Base-by-base conservation (phyloP, 2,329 filamentous ascomycete genomes). In the Ceratocystis albifundus region DNA sequence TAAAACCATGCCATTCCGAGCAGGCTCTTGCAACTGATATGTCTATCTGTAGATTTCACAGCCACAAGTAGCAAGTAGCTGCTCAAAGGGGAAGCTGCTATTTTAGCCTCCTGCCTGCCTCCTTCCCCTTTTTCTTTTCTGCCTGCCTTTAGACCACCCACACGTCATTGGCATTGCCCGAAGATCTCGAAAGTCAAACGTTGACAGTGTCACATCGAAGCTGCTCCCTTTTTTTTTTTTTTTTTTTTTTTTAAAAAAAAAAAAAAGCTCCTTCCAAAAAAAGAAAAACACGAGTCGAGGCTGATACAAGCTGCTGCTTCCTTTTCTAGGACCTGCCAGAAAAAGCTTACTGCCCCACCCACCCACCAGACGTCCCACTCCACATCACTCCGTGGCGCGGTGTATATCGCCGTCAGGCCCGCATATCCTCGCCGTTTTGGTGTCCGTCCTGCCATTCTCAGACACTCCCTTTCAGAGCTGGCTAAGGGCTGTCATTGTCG, bases 221-320 rank as follows among this genome's bases (percentile, higher is more conserved):
- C 22, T 28, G 55, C 55, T 59, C 22, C 36, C 30, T 59, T 30
- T n/a, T n/a, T n/a, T n/a, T n/a, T n/a, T n/a, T n/a, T n/a, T n/a
- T n/a, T n/a, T n/a, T n/a, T n/a, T n/a, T n/a, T n/a, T n/a, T n/a
- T n/a, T n/a, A n/a, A n/a, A n/a, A n/a, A n/a, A n/a, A n/a, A n/a
- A n/a, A n/a, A n/a, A 36, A 59, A 25, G 32, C 8, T 36, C 55
- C n/a, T 59, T 17, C 55, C 55, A 59, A 59, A 59, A 59, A 59
- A 59, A 59, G 55, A 59, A 59, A 59, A 2, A n/a, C 28, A 15
- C 25, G 22, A n/a, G 22, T 59, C 15, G 55, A 5, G 28, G 55
- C 15, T 59, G 55, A 59, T 59, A 59, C 55, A 30, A 15, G 36
- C 2, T 10, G 36, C 2, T 10, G 36, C 36, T 12, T 41, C 36